Evolutionary conservation across 2,329 filamentous ascomycete genomes (phyloP), one percentile per base, ranked within the genome.

Genomic region (Sporothrix dimorphospora): DNA sequence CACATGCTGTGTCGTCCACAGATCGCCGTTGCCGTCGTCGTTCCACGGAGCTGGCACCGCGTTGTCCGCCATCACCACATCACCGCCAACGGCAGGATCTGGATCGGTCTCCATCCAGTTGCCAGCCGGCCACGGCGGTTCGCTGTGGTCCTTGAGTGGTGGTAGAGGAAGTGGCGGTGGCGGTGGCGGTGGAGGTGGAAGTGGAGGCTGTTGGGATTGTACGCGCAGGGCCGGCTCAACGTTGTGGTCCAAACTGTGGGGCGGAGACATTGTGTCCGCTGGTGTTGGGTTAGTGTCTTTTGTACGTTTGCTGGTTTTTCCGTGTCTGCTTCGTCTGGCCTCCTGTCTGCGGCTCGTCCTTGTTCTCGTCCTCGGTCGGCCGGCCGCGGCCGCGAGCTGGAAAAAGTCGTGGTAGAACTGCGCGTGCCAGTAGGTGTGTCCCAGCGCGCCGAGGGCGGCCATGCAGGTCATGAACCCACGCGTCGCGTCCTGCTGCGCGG

Each of bases 371-470:
- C 42, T 45, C 42, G 49, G 24, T 5, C n/a, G 49, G 9, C 27
- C 53, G 3, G 53, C 53, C 53, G 27, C 27, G 14, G 53, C 53
- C 19, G 53, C 53, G 11, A 57, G 27, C 27, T 57, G 53, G 27
- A 57, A 57, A 11, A 57, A 57, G 14, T 57, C 53, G 27, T 57
- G 53, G 53, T 57, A 57, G 14, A 57, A 57, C 53, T 57, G 53
- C 24, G 53, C 53, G 53, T 57, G 53, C 53, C 53, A 57, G 53
- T 57, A 57, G 53, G 53, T 57, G 3, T 8, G 27, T 0, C 53
- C 53, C 5, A 57, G 27, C 27, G 30, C 12, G 27, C 53, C 27
- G 27, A 57, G 53, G 14, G 53, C 53, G 53, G 53, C 27, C 27
- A 57, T 57, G 27, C 53, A 57, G 27, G 24, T 57, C 9, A 12